Base-by-base conservation (phyloP, 2,329 filamentous ascomycete species). In the Cladosporium phlei region DNA sequence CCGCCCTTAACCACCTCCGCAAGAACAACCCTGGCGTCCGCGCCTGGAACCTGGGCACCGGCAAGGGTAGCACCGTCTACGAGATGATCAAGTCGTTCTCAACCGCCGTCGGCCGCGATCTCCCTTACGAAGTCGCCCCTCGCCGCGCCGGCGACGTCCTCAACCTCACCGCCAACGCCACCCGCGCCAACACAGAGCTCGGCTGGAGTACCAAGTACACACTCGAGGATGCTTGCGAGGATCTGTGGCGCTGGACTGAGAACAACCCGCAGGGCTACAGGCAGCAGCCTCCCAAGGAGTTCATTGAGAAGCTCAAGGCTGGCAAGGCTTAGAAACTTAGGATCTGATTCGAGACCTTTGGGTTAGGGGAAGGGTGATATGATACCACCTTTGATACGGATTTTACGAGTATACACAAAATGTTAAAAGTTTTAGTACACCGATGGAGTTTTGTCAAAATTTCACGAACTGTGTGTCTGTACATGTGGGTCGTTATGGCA, bases 51-150 rank as follows among this genome's bases (percentile, higher is more conserved):
- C 69, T 98, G 57, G 94, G 94, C 49, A 95, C 90, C 1, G 93
- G 93, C 52, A 88, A 85, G 59, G 93, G 93, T 58, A 94, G 86
- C 69, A 98, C 93, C 17, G 93, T 98, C 48, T 93, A 90, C 64
- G 90, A 98, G 67, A 98, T 98, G 75, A 83, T 98, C 78, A 88
- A 91, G 58, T 90, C 93, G 45, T 98, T 98, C 74, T 86, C 83
- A 70, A 71, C 79, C 40, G 88, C 88, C 14, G 90, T 96, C 17
- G 93, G 93, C 52, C 85, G 82, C 40, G 82, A 93, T 48, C 77
- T 98, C 20, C 79, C 85, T 28, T 97, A 97, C 72, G 78, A 96
- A 66, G 85, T 97, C 49, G 86, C 85, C 7, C 82, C 78, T 30
- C 82, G 93, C 60, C 78, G 93, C 61, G 80, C 83, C 29, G 93